Evolutionary conservation across 2,329 filamentous ascomycete genomes (phyloP).

Genomic region (Neofusicoccum sp.): DNA sequence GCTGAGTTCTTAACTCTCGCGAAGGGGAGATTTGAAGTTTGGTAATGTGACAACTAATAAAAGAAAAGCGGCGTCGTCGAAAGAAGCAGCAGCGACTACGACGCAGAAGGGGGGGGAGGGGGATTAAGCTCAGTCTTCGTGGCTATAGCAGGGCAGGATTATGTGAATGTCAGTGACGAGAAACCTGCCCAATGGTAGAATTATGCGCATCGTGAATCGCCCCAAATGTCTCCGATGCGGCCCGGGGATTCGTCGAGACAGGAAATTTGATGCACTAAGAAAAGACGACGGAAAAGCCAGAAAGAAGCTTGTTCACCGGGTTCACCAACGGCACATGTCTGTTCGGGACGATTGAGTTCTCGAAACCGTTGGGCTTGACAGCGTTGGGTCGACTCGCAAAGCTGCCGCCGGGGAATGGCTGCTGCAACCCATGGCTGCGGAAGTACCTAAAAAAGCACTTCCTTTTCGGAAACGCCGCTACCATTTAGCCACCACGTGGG

Average conservation of each 20-base stretch:
- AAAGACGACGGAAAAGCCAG: neutral
- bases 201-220: neutral
- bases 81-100: neutral
- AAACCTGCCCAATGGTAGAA: neutral
- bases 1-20: neutral
- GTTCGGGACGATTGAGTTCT: neutral
- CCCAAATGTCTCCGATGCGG: neutral
- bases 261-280: neutral
- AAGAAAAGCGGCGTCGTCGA: neutral
- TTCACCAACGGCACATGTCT: neutral
- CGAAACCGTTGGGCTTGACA: neutral
- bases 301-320: neutral
- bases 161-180: neutral
- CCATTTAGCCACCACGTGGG: neutral
- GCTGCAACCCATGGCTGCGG: conserved; percentile 1
- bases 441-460: neutral
- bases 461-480: neutral
- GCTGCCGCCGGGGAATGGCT: neutral
- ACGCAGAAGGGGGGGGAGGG: neutral
- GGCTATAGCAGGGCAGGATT: neutral
- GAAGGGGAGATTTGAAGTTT: neutral
- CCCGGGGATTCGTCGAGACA: neutral
- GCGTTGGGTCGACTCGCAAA: neutral
- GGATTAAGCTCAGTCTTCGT: neutral
- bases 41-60: neutral